A percentile compares a stretch with the other conserved stretches of the same genome.
Conservation (phyloP, 75 land plant species). For the Pinus tabuliformis region DNA sequence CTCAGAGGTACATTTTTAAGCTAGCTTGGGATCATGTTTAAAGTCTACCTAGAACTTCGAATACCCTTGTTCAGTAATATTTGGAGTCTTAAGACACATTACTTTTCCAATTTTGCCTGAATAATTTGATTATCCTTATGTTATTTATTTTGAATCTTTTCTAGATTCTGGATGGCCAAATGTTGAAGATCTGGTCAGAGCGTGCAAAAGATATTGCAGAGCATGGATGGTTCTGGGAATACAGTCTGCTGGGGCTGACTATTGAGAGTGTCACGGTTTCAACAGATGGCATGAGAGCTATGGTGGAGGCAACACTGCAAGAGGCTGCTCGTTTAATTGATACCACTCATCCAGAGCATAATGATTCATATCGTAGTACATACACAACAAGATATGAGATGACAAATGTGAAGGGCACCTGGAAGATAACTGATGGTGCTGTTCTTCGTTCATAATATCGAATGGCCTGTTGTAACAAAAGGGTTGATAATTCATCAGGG, state of each 20-base stretch:
- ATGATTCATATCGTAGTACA: slow-evolving; percentile 62
- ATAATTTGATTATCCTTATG: slow-evolving; percentile 3
- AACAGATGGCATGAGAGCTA: slow-evolving; percentile 73
- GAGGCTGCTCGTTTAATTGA: slow-evolving; percentile 72
- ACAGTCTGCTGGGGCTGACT: slow-evolving; percentile 55
- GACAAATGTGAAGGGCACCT: slow-evolving; percentile 34
- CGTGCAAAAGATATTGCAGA: slow-evolving; percentile 70
- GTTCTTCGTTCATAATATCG: slow-evolving; percentile 56
- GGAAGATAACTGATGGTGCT: slow-evolving; percentile 85
- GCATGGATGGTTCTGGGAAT: slow-evolving; percentile 92
- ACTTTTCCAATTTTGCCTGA: background rate
- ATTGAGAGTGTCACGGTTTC: slow-evolving; percentile 88
- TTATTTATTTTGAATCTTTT: background rate
- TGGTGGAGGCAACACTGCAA: slow-evolving; percentile 86
- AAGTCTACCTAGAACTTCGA: background rate
- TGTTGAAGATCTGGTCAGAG: slow-evolving; percentile 86
- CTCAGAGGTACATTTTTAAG: slow-evolving; percentile 55
- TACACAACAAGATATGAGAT: slow-evolving; percentile 91
- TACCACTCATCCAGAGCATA: slow-evolving; percentile 50
- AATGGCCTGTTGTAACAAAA: too few relatives aligned
- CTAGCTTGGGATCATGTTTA: background rate
- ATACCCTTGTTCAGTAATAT: background rate
- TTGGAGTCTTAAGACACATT: background rate
- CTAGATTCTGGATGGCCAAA: slow-evolving; percentile 51
- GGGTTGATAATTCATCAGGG: too few relatives aligned